Percentiles rank a stretch among this genome's conserved stretches.
These are phyloP conservation scores for Aethionema arabicum DNA, from an alignment of 345 rosid genomes.

Conservation along the genomic window DNA sequence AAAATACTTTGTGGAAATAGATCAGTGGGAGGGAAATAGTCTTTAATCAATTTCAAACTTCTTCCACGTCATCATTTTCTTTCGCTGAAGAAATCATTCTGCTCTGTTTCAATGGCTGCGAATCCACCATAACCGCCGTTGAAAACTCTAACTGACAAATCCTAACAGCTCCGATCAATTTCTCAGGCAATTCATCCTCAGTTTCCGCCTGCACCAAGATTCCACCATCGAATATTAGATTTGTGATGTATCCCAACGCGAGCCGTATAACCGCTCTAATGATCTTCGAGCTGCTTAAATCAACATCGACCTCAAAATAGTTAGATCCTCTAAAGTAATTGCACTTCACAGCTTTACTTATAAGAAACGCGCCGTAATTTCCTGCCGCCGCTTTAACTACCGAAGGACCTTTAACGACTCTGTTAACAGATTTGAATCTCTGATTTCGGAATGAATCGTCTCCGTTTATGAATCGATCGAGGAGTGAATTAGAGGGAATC, in stretches of 20 bases:
- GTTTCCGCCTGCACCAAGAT: conserved; percentile 65
- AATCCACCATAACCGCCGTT: conserved; percentile 52
- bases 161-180: conserved; percentile 65
- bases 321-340: conserved; percentile 66
- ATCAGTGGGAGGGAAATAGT: too few relatives aligned
- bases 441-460: conserved; percentile 59
- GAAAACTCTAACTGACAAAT: conserved; percentile 73
- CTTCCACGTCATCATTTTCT: conserved; percentile 45
- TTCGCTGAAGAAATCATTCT: conserved; percentile 49
- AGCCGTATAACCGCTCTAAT: conserved; percentile 53
- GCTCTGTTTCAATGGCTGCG: conserved; percentile 4
- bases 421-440: conserved; percentile 73
- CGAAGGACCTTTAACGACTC: conserved; percentile 83
- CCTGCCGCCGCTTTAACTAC: conserved; percentile 70
- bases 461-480: conserved; percentile 55
- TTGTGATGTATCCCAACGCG: conserved; percentile 49
- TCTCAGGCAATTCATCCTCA: conserved; percentile 85
- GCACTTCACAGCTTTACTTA: conserved; percentile 60
- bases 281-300: conserved; percentile 59
- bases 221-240: conserved; percentile 63
- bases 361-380: conserved; percentile 60
- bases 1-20: too few relatives aligned
- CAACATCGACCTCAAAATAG: conserved; percentile 78
- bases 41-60: background rate
- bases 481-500: conserved; percentile 51